Percentiles rank a stretch among this genome's conserved stretches.
Conservation (phyloP, 352 stramenopile species). For the Pythium volutum region DNA sequence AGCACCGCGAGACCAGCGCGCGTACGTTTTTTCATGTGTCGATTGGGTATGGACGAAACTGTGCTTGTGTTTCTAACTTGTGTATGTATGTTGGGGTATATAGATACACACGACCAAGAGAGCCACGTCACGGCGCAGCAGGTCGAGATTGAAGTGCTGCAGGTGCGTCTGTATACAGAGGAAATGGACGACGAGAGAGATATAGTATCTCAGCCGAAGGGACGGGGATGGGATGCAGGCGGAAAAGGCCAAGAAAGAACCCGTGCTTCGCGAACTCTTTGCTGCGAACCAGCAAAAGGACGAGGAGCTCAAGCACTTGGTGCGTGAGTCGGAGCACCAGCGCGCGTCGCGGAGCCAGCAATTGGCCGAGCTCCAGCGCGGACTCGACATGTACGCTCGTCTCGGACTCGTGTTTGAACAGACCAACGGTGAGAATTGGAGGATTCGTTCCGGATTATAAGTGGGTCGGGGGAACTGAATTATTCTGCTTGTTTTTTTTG, state of each 20-base stretch:
- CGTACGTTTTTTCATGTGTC: not conserved
- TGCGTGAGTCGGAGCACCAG: constrained; percentile 39
- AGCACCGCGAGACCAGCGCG: constrained; percentile 19
- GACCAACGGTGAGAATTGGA: constrained; percentile 34
- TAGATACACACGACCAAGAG: constrained; percentile 37
- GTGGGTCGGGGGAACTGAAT: too few species aligned
- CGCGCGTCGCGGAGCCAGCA: constrained; percentile 43
- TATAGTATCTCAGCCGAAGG: not conserved
- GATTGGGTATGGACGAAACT: not conserved
- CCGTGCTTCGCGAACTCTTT: constrained; percentile 62
- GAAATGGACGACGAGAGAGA: not conserved
- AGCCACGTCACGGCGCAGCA: constrained; percentile 48
- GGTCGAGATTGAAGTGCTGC: constrained; percentile 68
- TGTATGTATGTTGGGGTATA: not conserved
- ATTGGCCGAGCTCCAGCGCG: constrained; percentile 55
- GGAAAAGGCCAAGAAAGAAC: constrained; percentile 56
- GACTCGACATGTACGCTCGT: constrained; percentile 62
- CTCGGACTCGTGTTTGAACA: constrained; percentile 73
- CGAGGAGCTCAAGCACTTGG: constrained; percentile 41
- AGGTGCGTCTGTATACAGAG: constrained; percentile 22
- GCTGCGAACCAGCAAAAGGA: constrained; percentile 55
- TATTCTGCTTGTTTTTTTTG: not conserved
- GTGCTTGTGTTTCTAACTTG: not conserved
- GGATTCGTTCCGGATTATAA: too few species aligned
- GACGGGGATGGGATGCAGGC: constrained; percentile 14